These are phyloP conservation scores for Dothideomycetes sp. DNA, from an alignment of 2,329 filamentous ascomycete genomes.

Conservation along the genomic window DNA sequence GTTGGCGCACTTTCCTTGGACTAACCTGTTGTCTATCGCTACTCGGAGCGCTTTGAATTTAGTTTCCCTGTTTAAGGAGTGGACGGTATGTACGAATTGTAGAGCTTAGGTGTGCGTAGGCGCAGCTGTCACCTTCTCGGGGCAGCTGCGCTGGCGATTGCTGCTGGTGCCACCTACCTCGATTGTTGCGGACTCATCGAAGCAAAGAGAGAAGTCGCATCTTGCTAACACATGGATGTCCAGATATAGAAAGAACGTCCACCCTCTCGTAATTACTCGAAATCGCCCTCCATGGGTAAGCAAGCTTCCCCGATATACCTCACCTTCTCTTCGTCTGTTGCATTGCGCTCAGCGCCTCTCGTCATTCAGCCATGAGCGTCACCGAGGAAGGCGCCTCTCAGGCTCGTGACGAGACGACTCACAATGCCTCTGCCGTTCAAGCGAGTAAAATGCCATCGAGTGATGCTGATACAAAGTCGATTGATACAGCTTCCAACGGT, in stretches of 20 bases:
- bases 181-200: too few relatives aligned
- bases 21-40: slow-evolving; percentile 11
- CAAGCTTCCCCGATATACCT: slow-evolving; percentile 8
- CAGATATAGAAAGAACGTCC: slow-evolving; percentile 12
- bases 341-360: slow-evolving; percentile 1
- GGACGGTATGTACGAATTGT: not conserved
- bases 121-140: not conserved
- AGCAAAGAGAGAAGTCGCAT: slow-evolving; percentile 3
- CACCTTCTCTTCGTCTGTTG: slow-evolving; percentile 6
- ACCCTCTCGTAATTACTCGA: not conserved
- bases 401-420: not conserved
- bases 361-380: slow-evolving; percentile 6
- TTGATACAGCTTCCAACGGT: slow-evolving; percentile 37
- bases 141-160: slow-evolving; percentile 1
- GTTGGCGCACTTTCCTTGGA: slow-evolving; percentile 1
- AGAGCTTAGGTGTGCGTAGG: not conserved
- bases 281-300: slow-evolving; percentile 13
- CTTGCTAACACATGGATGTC: slow-evolving; percentile 8
- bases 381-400: slow-evolving; percentile 9
- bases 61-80: not conserved
- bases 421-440: not conserved
- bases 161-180: slow-evolving; percentile 11
- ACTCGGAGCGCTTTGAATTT: slow-evolving; percentile 4
- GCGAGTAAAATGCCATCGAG: slow-evolving; percentile 4
- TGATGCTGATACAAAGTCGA: slow-evolving; percentile 15